A percentile compares a stretch with the other conserved stretches of the same genome.
These are phyloP conservation scores for Rostrohypoxylon terebratum DNA, from an alignment of 495 filamentous ascomycete genomes.

Conservation along the genomic window DNA sequence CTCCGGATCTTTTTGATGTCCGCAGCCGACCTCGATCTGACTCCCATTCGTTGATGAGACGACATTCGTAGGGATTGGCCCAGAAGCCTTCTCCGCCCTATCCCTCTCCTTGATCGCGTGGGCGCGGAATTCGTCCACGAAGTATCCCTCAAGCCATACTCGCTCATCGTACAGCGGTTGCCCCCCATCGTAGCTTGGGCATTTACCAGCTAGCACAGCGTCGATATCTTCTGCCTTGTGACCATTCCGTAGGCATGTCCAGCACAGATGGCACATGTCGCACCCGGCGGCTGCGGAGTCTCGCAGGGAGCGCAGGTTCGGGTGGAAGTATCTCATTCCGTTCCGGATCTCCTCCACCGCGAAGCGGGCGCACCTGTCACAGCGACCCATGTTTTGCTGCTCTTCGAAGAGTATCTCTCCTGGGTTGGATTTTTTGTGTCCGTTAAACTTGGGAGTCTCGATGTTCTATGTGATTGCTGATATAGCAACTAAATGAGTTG, in stretches of 20 bases:
- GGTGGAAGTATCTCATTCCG: slow-evolving; percentile 8
- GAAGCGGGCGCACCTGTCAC: slow-evolving; percentile 22
- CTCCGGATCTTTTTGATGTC: slow-evolving; percentile 16
- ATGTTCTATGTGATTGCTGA: too few species aligned
- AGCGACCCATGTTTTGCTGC: slow-evolving; percentile 29
- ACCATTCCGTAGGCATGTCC: slow-evolving; percentile 8
- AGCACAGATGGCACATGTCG: slow-evolving; percentile 33
- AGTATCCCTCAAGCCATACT: slow-evolving; percentile 22
- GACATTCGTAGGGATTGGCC: neutral
- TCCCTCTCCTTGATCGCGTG: neutral
- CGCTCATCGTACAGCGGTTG: slow-evolving; percentile 24
- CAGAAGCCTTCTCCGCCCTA: neutral
- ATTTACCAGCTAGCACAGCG: slow-evolving; percentile 29
- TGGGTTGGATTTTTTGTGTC: too few species aligned
- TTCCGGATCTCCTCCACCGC: slow-evolving; percentile 19
- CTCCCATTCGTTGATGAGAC: slow-evolving; percentile 6
- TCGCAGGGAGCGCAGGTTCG: slow-evolving; percentile 32
- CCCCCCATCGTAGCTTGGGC: neutral
- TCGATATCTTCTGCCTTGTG: neutral
- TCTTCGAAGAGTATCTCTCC: neutral
- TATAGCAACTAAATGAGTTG: too few species aligned
- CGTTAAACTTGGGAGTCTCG: too few species aligned
- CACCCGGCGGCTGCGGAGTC: slow-evolving; percentile 33
- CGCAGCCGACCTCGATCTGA: slow-evolving; percentile 24
- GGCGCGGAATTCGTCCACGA: slow-evolving; percentile 3